phyloP scores from a whole-genome alignment of 352 stramenopile genomes.

The Globisporangium emineosum region DNA sequence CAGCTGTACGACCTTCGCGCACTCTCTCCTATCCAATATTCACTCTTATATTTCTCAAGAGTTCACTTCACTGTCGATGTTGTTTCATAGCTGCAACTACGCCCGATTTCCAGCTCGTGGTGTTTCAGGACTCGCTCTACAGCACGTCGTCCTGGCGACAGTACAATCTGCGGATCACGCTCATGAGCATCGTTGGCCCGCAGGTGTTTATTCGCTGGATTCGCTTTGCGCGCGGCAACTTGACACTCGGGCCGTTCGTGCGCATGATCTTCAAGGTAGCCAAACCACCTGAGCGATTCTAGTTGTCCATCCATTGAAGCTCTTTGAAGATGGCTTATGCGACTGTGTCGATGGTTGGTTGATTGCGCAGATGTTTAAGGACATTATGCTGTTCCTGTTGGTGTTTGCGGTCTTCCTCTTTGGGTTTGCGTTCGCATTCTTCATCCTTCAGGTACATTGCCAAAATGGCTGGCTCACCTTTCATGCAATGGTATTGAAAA shows the following conservation, averaged over 20 bases:
- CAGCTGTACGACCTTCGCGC: slow-evolving; percentile 23
- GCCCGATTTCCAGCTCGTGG: slow-evolving; percentile 49
- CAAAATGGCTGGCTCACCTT: no score
- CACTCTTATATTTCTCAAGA: neutral
- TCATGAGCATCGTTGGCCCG: slow-evolving; percentile 76
- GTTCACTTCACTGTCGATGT: neutral
- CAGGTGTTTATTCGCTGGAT: slow-evolving; percentile 85
- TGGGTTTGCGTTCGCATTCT: slow-evolving; percentile 78
- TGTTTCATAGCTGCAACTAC: slow-evolving; percentile 10
- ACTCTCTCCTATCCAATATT: neutral
- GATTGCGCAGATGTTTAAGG: slow-evolving; percentile 66
- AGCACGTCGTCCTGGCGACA: slow-evolving; percentile 43
- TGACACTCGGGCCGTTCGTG: slow-evolving; percentile 68
- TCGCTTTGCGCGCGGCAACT: slow-evolving; percentile 69
- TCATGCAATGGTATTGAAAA: no score
- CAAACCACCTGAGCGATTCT: neutral
- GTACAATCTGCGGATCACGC: slow-evolving; percentile 71
- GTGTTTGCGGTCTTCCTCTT: slow-evolving; percentile 73
- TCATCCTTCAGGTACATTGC: slow-evolving; percentile 66
- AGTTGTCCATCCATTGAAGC: neutral
- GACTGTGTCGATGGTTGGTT: no score
- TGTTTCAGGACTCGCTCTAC: slow-evolving; percentile 66
- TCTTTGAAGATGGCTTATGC: neutral
- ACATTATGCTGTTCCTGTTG: slow-evolving; percentile 72
- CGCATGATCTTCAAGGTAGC: slow-evolving; percentile 83